Conservation (phyloP, 352 stramenopile genomes). For the Plasmopara viticola region DNA sequence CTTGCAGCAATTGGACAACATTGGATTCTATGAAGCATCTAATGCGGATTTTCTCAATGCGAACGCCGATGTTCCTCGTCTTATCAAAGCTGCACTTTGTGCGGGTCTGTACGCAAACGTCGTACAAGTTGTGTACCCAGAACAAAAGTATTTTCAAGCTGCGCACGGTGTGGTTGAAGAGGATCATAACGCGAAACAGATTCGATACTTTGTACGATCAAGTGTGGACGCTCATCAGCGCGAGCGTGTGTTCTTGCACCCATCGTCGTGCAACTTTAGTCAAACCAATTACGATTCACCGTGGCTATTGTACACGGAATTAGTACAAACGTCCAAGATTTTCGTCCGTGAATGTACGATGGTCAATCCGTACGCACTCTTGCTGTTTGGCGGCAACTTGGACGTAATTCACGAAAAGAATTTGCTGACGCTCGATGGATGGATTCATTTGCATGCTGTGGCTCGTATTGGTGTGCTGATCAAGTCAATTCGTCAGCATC, state of each 20-base stretch:
- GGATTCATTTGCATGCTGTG: conserved; percentile 92
- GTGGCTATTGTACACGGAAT: conserved; percentile 93
- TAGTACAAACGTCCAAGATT: conserved; percentile 96
- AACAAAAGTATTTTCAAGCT: conserved; percentile 93
- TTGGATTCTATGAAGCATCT: conserved; percentile 67
- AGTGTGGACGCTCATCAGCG: conserved; percentile 6
- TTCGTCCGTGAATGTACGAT: conserved; percentile 97
- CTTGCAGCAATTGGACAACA: conserved; percentile 63
- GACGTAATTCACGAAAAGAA: conserved; percentile 90
- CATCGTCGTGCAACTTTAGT: conserved; percentile 87
- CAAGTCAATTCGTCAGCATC: conserved; percentile 90
- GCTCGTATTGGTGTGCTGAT: conserved; percentile 94
- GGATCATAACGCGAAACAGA: conserved; percentile 88
- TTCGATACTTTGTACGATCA: conserved; percentile 89
- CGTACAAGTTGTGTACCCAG: conserved; percentile 81
- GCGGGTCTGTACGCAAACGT: conserved; percentile 81
- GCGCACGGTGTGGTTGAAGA: conserved; percentile 87
- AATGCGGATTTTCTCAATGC: conserved; percentile 42
- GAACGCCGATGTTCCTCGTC: conserved; percentile 73
- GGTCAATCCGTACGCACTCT: conserved; percentile 93
- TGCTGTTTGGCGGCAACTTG: conserved; percentile 96
- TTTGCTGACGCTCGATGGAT: conserved; percentile 78
- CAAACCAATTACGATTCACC: conserved; percentile 92
- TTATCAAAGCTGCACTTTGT: conserved; percentile 87
- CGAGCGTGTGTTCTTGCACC: conserved; percentile 96